Base-by-base conservation (phyloP, 495 filamentous ascomycete species). In the Umbilicaria muhlenbergii region DNA sequence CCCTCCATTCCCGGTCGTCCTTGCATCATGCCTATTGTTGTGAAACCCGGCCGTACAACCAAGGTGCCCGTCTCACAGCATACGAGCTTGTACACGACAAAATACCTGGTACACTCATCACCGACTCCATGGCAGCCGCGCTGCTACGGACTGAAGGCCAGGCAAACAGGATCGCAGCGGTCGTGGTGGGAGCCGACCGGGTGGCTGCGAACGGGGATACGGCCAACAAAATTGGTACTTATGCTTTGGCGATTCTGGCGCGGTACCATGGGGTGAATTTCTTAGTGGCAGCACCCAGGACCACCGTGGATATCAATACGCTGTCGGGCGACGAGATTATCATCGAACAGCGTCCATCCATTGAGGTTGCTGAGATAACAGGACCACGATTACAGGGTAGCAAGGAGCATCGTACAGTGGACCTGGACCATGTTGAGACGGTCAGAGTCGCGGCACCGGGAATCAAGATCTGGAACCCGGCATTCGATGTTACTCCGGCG, bases 181-280 rank as follows among this genome's bases (percentile, higher is more conserved):
- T 98, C 43, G 75, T 98, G 43, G 92, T 96, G 1, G 91, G 91
- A 15, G 91, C 91, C 15, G 91, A 98, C 58, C 77, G 91, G 39
- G 92, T 98, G 10, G 91, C 87, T 34, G 81, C 84, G 24, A 98
- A 98, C 56, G 91, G 91, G 32, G 91, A 98, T 63, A 96, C 91
- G 2, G 91, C 91, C 36, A 98, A 98, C 61, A 98, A 98, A 65
- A 92, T 98, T 45, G 91, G 91, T 24, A 98, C 91, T n/a, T 96
- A 96, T 58, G 63, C 71, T 34, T 71, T 98, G 24, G 87, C 91
- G 11, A 82, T 94, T 3, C 69, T 91, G 21, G 91, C 91, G 17
- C 78, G 71, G 47, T 66, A 85, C 53, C 92, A 96, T 57, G 82
- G 79, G 14, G 71, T 95, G 39, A 95, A 91, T 57, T 98, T 98